Evolutionary conservation across 2,329 filamentous ascomycete species (phyloP).

Genomic region (Teratosphaeria nubilosa): DNA sequence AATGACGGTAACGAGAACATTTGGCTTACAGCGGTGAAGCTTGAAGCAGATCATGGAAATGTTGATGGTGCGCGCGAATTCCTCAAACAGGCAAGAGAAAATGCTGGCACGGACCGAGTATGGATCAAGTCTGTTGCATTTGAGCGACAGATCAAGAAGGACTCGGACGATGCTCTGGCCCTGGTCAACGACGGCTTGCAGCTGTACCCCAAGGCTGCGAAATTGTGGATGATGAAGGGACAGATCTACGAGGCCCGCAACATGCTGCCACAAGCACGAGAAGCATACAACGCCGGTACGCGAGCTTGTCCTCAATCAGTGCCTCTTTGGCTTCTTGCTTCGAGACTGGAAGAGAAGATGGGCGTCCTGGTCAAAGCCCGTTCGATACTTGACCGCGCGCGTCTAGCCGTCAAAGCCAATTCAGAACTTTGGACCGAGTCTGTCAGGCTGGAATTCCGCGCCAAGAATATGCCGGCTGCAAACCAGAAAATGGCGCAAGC

Average conservation of each 20-base stretch:
- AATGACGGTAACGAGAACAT: slow-evolving; percentile 97
- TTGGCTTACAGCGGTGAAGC: slow-evolving; percentile 90
- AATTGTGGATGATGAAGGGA: slow-evolving; percentile 98
- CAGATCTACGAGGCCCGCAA: slow-evolving; percentile 85
- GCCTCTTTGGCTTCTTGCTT: slow-evolving; percentile 80
- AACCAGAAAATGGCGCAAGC: slow-evolving; percentile 89
- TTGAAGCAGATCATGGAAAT: slow-evolving; percentile 83
- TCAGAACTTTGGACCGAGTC: slow-evolving; percentile 84
- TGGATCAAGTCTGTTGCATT: slow-evolving; percentile 96
- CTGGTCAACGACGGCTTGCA: slow-evolving; percentile 79
- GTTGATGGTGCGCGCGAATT: slow-evolving; percentile 73
- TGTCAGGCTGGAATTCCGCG: slow-evolving; percentile 83
- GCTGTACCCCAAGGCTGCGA: slow-evolving; percentile 73
- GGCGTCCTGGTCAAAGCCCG: slow-evolving; percentile 84
- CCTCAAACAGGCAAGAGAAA: slow-evolving; percentile 69
- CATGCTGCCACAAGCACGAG: slow-evolving; percentile 72
- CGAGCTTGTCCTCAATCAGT: slow-evolving; percentile 77
- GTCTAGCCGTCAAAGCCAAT: slow-evolving; percentile 76
- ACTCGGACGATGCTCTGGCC: slow-evolving; percentile 71
- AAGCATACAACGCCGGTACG: slow-evolving; percentile 81
- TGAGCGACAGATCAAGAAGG: slow-evolving; percentile 72
- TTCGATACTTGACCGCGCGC: slow-evolving; percentile 82
- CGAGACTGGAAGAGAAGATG: slow-evolving; percentile 74
- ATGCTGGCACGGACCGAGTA: slow-evolving; percentile 89
- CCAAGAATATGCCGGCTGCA: slow-evolving; percentile 72